A percentile compares a stretch with the other conserved stretches of the same genome.
Evolutionary conservation across 2,329 filamentous ascomycete species (phyloP).

Genomic region (Cercospora citrullina): DNA sequence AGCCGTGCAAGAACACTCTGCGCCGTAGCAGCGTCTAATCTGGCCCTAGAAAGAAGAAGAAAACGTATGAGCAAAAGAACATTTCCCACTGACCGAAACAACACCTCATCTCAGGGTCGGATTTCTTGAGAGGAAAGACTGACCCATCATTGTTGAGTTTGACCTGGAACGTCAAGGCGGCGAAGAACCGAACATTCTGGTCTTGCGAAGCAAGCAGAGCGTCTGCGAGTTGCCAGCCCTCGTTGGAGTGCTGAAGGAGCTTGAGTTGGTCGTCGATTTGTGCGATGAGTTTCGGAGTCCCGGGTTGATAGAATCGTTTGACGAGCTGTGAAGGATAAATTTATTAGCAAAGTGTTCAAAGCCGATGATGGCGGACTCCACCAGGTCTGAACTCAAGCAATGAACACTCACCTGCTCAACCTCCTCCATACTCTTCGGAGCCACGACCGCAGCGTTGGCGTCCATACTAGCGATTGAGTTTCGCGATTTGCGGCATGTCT

Average conservation of each 20-base stretch:
- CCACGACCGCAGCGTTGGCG: constrained; percentile 16
- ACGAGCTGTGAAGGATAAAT: no score
- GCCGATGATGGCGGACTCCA: no score
- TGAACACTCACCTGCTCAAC: constrained; percentile 23
- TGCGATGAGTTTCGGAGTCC: constrained; percentile 46
- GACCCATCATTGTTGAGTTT: constrained; percentile 69
- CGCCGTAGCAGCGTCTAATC: constrained; percentile 59
- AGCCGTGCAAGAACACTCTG: constrained; percentile 61
- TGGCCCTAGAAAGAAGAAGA: constrained; percentile 31
- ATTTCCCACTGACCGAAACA: constrained; percentile 24
- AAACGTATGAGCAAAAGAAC: constrained; percentile 23
- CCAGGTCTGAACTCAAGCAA: neutral
- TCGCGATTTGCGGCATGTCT: constrained; percentile 17
- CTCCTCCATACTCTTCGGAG: constrained; percentile 25
- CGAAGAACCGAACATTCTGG: constrained; percentile 84
- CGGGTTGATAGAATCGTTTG: constrained; percentile 53
- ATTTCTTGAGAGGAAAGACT: constrained; percentile 22
- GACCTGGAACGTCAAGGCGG: constrained; percentile 86
- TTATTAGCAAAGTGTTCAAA: no score
- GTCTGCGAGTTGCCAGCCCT: constrained; percentile 85
- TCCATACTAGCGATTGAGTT: constrained; percentile 19
- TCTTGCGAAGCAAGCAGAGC: constrained; percentile 68
- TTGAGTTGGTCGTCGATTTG: constrained; percentile 74
- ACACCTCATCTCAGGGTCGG: constrained; percentile 34
- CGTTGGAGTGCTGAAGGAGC: constrained; percentile 71